phyloP scores from a whole-genome alignment of 164 flowering plant species.

The Vitis amurensis region DNA sequence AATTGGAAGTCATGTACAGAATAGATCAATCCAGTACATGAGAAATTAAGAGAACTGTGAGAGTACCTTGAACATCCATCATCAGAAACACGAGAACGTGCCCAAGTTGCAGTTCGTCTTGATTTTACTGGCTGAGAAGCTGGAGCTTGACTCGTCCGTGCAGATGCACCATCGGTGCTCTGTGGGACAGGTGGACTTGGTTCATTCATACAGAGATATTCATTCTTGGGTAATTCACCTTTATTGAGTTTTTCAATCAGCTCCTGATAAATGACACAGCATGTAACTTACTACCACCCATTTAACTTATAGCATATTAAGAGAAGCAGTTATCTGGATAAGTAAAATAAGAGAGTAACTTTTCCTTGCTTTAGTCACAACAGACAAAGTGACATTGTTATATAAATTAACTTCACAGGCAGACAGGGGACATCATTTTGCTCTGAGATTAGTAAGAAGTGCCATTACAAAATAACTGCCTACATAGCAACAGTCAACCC shows the following conservation, averaged over 20 bases:
- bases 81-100: slow-evolving; percentile 71
- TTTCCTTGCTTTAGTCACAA: not conserved
- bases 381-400: not conserved
- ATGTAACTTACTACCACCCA: not conserved
- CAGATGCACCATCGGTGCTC: slow-evolving; percentile 29
- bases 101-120: slow-evolving; percentile 91
- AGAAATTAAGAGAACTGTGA: not conserved
- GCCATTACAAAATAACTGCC: not conserved
- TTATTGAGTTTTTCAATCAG: slow-evolving; percentile 76
- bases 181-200: slow-evolving; percentile 44
- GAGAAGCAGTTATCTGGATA: not conserved
- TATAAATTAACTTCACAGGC: not conserved
- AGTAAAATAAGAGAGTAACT: not conserved
- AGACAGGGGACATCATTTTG: not conserved
- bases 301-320: not conserved
- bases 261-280: slow-evolving; percentile 48
- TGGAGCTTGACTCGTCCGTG: slow-evolving; percentile 33
- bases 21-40: not conserved
- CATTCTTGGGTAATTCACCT: slow-evolving; percentile 75
- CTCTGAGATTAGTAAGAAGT: not conserved
- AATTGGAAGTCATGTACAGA: not conserved
- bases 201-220: slow-evolving; percentile 74
- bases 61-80: slow-evolving; percentile 86
- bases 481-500: not conserved
- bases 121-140: slow-evolving; percentile 56